Evolutionary conservation across 768 basidiomycete species (phyloP).

Genomic region (Gyrodon lividus): DNA sequence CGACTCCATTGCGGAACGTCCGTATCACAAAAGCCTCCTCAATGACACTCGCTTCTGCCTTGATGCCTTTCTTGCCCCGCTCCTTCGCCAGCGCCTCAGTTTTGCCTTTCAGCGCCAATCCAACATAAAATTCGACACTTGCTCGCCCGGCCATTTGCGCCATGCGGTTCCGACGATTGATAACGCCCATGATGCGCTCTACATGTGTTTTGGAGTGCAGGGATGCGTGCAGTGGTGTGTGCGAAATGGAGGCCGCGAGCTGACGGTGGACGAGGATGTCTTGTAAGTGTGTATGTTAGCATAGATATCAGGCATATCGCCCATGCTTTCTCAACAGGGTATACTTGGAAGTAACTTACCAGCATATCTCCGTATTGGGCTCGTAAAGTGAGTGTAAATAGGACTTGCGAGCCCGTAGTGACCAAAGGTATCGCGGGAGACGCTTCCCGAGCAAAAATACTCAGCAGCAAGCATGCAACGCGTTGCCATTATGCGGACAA

Average conservation of each 20-base stretch:
- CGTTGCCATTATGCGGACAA: constrained; percentile 99
- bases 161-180: constrained; percentile 91
- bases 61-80: constrained; percentile 9
- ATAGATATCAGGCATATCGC: too few species aligned
- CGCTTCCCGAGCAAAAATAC: constrained; percentile 96
- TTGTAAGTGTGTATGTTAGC: constrained; percentile 22
- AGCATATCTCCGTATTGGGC: constrained; percentile 94
- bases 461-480: constrained; percentile 98
- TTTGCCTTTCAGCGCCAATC: constrained; percentile 79
- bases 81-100: constrained; percentile 40
- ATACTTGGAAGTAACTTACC: constrained; percentile 44
- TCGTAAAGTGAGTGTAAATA: constrained; percentile 98
- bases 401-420: constrained; percentile 97
- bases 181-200: constrained; percentile 79
- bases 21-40: constrained; percentile 94
- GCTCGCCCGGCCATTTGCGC: constrained; percentile 98
- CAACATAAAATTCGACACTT: constrained; percentile 97
- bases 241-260: constrained; percentile 84
- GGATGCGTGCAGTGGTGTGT: constrained; percentile 78
- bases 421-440: constrained; percentile 86
- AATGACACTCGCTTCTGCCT: constrained; percentile 41
- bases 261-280: constrained; percentile 95
- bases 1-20: constrained; percentile 90
- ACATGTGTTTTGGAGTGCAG: constrained; percentile 88
- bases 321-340: too few species aligned